These are phyloP conservation scores for Globisporangium echinulatum DNA, from an alignment of 352 stramenopile species.

Conservation along the genomic window DNA sequence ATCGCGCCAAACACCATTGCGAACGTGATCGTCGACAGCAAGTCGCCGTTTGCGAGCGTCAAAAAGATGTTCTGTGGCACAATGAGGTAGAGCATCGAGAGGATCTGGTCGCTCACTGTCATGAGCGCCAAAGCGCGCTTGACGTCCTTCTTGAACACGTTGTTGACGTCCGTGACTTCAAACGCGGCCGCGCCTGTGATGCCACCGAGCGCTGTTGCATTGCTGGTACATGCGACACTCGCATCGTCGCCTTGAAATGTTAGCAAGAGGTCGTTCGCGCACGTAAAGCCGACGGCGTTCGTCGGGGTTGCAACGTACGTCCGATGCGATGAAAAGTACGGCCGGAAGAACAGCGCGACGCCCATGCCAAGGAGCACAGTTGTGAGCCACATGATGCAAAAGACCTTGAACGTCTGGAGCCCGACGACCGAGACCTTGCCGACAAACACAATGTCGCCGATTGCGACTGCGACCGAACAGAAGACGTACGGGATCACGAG, in stretches of 20 bases:
- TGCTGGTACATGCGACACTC: constrained; percentile 16
- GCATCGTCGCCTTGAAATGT: background rate
- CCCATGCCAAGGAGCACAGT: constrained; percentile 41
- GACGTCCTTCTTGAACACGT: constrained; percentile 39
- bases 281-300: constrained; percentile 45
- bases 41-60: constrained; percentile 35
- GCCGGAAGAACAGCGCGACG: constrained; percentile 51
- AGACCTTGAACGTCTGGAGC: constrained; percentile 58
- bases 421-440: constrained; percentile 71
- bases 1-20: constrained; percentile 59
- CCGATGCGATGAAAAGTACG: constrained; percentile 37
- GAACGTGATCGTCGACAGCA: constrained; percentile 65
- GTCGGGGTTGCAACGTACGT: constrained; percentile 11
- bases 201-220: constrained; percentile 4
- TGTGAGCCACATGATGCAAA: constrained; percentile 46
- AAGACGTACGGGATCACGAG: constrained; percentile 84
- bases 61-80: constrained; percentile 63
- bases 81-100: constrained; percentile 46
- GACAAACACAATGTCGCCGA: constrained; percentile 70
- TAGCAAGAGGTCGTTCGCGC: constrained; percentile 23
- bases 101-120: constrained; percentile 52
- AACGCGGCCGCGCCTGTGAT: constrained; percentile 25
- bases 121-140: constrained; percentile 32
- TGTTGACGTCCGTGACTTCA: constrained; percentile 39
- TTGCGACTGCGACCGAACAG: constrained; percentile 67